phyloP scores from a whole-genome alignment of 257 asterid genomes.

The Marsdenia floribunda region DNA sequence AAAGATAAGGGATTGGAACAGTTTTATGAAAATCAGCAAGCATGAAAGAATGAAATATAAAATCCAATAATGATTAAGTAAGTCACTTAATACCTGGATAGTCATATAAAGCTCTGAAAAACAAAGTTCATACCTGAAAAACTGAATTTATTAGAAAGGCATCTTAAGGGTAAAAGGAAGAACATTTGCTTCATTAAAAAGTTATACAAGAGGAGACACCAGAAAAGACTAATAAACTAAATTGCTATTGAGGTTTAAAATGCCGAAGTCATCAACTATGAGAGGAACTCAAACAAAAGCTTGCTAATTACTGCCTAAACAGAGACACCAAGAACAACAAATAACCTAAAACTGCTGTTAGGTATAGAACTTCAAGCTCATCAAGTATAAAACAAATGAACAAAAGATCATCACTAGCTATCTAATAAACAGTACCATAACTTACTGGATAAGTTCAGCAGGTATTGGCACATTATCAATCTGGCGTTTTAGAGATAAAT shows the following conservation, averaged over 20 bases:
- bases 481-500: constrained; percentile 51
- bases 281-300: neutral
- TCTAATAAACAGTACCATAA: constrained; percentile 4
- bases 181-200: neutral
- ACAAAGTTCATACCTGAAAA: constrained; percentile 70
- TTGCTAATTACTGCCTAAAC: neutral
- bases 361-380: neutral
- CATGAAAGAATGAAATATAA: constrained; percentile 13
- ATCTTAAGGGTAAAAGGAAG: neutral
- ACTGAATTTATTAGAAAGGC: neutral
- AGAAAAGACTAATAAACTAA: neutral
- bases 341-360: neutral
- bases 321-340: neutral
- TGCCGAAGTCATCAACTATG: neutral
- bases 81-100: constrained; percentile 52
- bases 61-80: constrained; percentile 6
- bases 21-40: constrained; percentile 16
- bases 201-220: neutral
- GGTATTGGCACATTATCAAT: constrained; percentile 63
- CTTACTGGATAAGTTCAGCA: constrained; percentile 81
- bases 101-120: constrained; percentile 68
- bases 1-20: constrained; percentile 18
- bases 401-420: neutral
- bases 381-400: neutral
- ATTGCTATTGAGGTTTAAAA: neutral